Evolutionary conservation across 2,329 filamentous ascomycete species (phyloP).

Genomic region (Simplicillium sp.): DNA sequence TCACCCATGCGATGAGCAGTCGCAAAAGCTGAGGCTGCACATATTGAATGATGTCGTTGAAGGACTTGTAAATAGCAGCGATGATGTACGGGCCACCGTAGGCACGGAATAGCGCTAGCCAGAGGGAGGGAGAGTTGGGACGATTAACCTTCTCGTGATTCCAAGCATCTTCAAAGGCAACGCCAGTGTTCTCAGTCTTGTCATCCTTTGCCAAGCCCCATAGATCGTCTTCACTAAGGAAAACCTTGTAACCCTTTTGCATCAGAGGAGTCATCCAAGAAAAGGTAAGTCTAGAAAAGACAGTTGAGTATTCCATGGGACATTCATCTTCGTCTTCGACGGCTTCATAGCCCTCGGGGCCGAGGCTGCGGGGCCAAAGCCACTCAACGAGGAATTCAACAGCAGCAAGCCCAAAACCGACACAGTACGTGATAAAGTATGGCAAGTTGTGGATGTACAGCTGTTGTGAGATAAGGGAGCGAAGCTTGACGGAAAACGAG

Average conservation of each 20-base stretch:
- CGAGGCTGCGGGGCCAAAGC: slow-evolving; percentile 68
- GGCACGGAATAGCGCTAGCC: slow-evolving; percentile 73
- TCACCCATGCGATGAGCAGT: slow-evolving; percentile 73
- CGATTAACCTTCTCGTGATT: slow-evolving; percentile 57
- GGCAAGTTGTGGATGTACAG: slow-evolving; percentile 55
- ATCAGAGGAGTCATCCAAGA: slow-evolving; percentile 99
- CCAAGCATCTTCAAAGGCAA: slow-evolving; percentile 68
- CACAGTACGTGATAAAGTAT: slow-evolving; percentile 70
- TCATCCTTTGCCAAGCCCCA: slow-evolving; percentile 83
- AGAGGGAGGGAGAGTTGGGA: slow-evolving; percentile 58
- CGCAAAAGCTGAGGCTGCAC: slow-evolving; percentile 84
- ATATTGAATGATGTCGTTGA: slow-evolving; percentile 80
- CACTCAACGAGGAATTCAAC: slow-evolving; percentile 74
- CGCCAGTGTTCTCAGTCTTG: slow-evolving; percentile 65
- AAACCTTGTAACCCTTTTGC: slow-evolving; percentile 87
- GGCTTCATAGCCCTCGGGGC: slow-evolving; percentile 44
- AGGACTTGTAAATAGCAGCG: slow-evolving; percentile 78
- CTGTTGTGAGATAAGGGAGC: slow-evolving; percentile 73
- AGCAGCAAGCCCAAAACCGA: slow-evolving; percentile 60
- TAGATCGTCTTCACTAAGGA: slow-evolving; percentile 85
- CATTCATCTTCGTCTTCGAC: slow-evolving; percentile 53
- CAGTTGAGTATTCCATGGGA: slow-evolving; percentile 80
- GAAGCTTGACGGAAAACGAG: slow-evolving; percentile 70
- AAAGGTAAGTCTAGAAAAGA: slow-evolving; percentile 91
- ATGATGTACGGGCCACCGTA: slow-evolving; percentile 79